phyloP scores from a whole-genome alignment of 805 yeast species.

The Cyberlindnera maritima region DNA sequence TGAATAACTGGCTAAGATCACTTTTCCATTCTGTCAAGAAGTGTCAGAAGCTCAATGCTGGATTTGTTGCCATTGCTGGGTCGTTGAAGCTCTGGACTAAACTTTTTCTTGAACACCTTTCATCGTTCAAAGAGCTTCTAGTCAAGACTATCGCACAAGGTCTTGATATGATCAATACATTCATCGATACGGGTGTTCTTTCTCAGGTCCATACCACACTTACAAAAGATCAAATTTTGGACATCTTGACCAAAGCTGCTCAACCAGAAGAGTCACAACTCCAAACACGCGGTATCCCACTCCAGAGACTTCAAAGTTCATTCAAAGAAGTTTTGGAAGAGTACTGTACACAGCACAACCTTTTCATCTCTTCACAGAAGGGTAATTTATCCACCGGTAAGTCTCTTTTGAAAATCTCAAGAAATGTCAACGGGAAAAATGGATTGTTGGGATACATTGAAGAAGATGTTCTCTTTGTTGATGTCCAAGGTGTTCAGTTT shows the following conservation, averaged over 20 bases:
- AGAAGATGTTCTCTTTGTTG: conserved; percentile 64
- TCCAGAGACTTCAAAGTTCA: conserved; percentile 41
- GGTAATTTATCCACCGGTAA: conserved; percentile 35
- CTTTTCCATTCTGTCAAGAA: conserved; percentile 12
- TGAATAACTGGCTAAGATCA: conserved; percentile 29
- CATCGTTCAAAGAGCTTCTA: conserved; percentile 5
- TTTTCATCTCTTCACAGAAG: conserved; percentile 27
- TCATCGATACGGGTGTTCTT: conserved; percentile 21
- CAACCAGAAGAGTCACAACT: conserved; percentile 2
- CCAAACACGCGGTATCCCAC: conserved; percentile 38
- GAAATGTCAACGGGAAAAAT: conserved; percentile 30
- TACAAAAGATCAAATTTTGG: conserved; percentile 3
- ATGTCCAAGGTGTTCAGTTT: conserved; percentile 30
- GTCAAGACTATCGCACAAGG: conserved; percentile 21
- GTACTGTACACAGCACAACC: conserved; percentile 50
- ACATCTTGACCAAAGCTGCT: neutral
- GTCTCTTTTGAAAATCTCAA: conserved; percentile 41
- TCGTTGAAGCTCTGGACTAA: neutral
- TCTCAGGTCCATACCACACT: conserved; percentile 9
- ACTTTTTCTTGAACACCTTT: neutral
- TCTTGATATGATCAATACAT: conserved; percentile 31
- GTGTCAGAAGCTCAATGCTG: neutral
- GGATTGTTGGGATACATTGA: conserved; percentile 47
- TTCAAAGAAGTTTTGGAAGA: conserved; percentile 66
- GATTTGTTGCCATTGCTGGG: neutral